Base-by-base conservation (phyloP, 1,139 yeast genomes). In the Kluyveromyces marxianus region DNA sequence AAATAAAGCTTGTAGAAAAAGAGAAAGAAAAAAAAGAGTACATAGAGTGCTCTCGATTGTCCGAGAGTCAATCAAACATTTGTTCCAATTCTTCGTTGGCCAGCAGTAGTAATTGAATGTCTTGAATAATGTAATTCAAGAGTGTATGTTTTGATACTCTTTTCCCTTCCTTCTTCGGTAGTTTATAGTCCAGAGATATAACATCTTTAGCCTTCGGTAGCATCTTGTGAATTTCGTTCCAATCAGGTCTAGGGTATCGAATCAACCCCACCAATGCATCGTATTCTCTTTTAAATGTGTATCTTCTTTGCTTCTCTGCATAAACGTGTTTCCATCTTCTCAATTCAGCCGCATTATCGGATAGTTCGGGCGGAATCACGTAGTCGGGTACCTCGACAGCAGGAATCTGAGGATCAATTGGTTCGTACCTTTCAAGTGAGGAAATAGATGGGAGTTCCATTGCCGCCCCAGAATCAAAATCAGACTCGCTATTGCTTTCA, bases 321-420 rank as follows among this genome's bases (percentile, higher is more conserved):
- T 59, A 54, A 3, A 63, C 66, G 49, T 64, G 68, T 41, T 58
- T 62, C 63, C 67, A 61, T 49, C 60, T 62, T 44, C 61, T 55
- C 10, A 59, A 30, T 36, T 48, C 48, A 4, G 48, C 49, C 4
- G 53, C 44, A 45, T 60, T 56, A 26, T 48, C 37, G 25, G 31
- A 37, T 2, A 62, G 42, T 30, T 54, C 54, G 2, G 36, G 25
- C 1, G 67, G 67, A 6, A 55, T 49, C 21, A 52, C 53, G 6
- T 51, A 44, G 32, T 58, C 58, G 2, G 53, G 48, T 14, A 61
- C 47, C 4, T 50, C 50, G 8, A 60, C 53, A 4, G 58, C 61
- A 6, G 65, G 65, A 7, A 62, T 45, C n/a, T 47, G 42, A 35
- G 53, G 47, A 32, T 47, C 35, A 4, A 44, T 43, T n/a, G 53